Conservation (phyloP, 176 grass and related monocot genomes). For the Hordeum marinum region DNA sequence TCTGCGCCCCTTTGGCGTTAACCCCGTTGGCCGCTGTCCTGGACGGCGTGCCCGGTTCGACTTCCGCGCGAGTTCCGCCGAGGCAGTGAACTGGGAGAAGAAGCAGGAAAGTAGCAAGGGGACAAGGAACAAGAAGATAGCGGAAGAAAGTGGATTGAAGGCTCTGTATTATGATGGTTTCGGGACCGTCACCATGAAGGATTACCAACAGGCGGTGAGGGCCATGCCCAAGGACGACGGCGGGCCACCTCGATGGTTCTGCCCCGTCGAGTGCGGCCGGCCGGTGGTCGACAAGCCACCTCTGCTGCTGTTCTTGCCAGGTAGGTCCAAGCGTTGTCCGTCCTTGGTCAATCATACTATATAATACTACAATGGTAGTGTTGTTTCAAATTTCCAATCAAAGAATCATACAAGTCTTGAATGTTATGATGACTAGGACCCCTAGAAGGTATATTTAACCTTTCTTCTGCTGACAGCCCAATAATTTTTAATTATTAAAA, state of each 20-base stretch:
- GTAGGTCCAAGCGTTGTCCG: no score
- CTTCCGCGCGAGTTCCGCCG: not conserved
- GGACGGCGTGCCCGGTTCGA: not conserved
- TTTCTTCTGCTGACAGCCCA: no score
- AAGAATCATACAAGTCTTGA: no score
- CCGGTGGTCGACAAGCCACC: slow-evolving; percentile 36
- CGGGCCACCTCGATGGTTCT: slow-evolving; percentile 70
- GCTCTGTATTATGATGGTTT: slow-evolving; percentile 60
- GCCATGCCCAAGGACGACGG: slow-evolving; percentile 33
- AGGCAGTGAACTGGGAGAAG: not conserved
- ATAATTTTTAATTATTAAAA: no score
- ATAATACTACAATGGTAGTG: no score
- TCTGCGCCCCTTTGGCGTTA: not conserved
- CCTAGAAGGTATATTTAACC: no score
- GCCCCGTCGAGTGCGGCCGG: slow-evolving; percentile 47
- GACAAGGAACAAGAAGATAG: not conserved
- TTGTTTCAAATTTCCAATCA: no score
- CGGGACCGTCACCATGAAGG: slow-evolving; percentile 36
- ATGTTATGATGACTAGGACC: no score
- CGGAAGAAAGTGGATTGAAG: slow-evolving; percentile 12
- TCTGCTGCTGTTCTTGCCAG: slow-evolving; percentile 64
- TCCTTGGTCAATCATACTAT: no score
- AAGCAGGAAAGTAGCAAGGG: not conserved
- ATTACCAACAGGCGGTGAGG: slow-evolving; percentile 39
- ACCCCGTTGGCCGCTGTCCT: not conserved